phyloP scores from a whole-genome alignment of 345 rosid genomes.

The Rhodamnia argentea region DNA sequence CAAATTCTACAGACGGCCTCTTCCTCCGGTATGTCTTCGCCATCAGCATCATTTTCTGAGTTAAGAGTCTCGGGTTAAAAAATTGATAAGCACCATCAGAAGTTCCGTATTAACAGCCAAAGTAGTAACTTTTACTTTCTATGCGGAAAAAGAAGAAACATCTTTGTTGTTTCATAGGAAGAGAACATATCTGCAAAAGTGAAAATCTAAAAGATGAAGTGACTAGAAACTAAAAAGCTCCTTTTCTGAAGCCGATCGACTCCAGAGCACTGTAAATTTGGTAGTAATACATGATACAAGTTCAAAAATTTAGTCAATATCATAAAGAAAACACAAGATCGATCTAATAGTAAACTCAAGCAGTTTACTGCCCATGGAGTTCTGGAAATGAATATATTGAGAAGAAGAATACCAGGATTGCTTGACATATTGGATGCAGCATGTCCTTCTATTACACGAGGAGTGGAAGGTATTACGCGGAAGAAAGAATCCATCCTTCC shows the following conservation, averaged over 20 bases:
- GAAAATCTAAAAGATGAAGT: neutral
- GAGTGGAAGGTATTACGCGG: constrained; percentile 75
- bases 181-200: neutral
- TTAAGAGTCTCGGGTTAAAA: constrained; percentile 1
- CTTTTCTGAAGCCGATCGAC: neutral
- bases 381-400: neutral
- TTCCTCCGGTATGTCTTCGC: constrained; percentile 87
- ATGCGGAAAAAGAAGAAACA: neutral
- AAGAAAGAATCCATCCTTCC: constrained; percentile 87
- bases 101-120: neutral
- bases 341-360: neutral
- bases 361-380: neutral
- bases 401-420: neutral
- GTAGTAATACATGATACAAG: neutral
- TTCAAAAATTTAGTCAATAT: neutral
- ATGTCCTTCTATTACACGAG: constrained; percentile 66
- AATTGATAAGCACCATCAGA: neutral
- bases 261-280: neutral
- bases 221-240: neutral
- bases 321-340: neutral
- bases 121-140: neutral
- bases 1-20: constrained; percentile 97
- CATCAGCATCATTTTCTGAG: constrained; percentile 49
- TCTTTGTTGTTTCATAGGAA: neutral
- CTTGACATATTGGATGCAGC: constrained; percentile 17